Evolutionary conservation across 2,329 filamentous ascomycete genomes (phyloP), one percentile per base, ranked within the genome.

Genomic region (Tolypocladium ovalisporum): DNA sequence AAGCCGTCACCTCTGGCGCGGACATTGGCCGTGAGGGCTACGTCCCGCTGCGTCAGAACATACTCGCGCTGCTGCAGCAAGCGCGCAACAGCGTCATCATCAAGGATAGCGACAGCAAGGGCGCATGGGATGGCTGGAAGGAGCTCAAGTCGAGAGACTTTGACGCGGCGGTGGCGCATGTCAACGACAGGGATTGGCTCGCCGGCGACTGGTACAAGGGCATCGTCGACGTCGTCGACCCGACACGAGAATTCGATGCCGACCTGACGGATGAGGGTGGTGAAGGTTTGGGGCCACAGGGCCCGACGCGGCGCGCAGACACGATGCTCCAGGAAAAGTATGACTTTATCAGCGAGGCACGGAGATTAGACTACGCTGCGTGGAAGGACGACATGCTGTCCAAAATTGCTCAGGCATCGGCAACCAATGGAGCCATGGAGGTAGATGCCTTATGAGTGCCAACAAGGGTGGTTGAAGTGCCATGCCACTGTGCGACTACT

Each of bases 261-360:
- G 71, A 71, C 37, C 62, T 62, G 58, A 68, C 66, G 1, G 74
- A 74, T n/a, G 71, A 71, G 35, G 62, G 60, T 52, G 57, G 62
- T 29, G 63, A 63, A 12, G 70, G 65, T 47, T 57, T 56, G 3
- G 61, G 60, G 27, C 62, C 66, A 60, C 75, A 70, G 58, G 66
- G 73, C 40, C 73, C 77, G 57, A 67, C 77, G 34, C 71, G 83
- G 70, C 69, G 78, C 57, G 73, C 78, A 10, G 82, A 84, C 61
- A 88, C 85, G 2, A 91, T 91, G 88, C 83, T 92, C 63, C 87
- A 91, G 69, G 84, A 86, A 61, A 79, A 81, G 52, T 85, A 88
- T 64, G 87, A 91, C 65, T 89, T 85, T 65, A 70, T 92, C 63
- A 86, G 84, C 61, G 82, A 86, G 54, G 75, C 78, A 60, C 83